Conservation (phyloP, 2,329 filamentous ascomycete genomes). For the Trichoderma sp. region DNA sequence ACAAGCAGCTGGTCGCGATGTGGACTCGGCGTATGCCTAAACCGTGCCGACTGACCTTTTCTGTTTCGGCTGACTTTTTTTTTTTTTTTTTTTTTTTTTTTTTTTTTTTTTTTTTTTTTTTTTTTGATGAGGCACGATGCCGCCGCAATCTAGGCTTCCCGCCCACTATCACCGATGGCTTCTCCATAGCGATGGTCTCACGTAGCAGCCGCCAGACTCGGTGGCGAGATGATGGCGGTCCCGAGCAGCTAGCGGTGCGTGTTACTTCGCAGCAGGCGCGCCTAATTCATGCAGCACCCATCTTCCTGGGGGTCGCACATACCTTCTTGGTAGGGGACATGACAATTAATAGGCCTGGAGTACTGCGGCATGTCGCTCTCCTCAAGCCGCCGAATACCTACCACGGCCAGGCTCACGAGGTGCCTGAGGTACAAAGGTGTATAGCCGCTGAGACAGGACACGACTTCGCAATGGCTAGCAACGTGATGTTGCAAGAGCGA, state of each 20-base stretch:
- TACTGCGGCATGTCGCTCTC: constrained; percentile 4
- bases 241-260: constrained; percentile 1
- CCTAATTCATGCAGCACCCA: neutral
- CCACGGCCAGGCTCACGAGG: neutral
- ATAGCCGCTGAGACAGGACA: constrained; percentile 12
- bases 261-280: neutral
- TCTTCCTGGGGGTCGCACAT: neutral
- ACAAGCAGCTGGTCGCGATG: neutral
- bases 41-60: neutral
- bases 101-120: too few relatives aligned
- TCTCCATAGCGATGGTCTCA: neutral
- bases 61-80: neutral
- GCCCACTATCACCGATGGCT: neutral
- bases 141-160: neutral
- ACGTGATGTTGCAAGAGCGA: neutral
- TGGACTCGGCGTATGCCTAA: constrained; percentile 11
- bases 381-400: neutral
- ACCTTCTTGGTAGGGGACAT: constrained; percentile 10
- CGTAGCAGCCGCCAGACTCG: neutral
- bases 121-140: neutral
- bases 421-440: neutral
- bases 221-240: neutral
- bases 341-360: too few relatives aligned
- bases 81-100: too few relatives aligned
- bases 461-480: neutral